Evolutionary conservation across 129 eudicot genomes (phyloP).

Genomic region (Silybum marianum): DNA sequence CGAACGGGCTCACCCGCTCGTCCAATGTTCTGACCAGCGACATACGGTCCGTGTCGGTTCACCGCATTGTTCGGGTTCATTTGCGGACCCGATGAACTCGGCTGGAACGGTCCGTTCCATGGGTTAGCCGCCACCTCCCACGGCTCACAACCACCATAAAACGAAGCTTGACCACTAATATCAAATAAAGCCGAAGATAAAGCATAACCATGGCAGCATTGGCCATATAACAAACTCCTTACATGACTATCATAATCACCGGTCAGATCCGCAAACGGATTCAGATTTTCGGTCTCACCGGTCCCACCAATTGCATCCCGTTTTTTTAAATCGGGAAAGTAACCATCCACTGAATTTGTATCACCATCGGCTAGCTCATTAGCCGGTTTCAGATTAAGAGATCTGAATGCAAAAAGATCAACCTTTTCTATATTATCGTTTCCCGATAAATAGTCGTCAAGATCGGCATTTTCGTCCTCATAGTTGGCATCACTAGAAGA

Average conservation of each 20-base stretch:
- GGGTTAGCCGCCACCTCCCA: conserved; percentile 38
- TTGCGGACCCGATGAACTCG: conserved; percentile 17
- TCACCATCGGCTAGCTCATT: conserved; percentile 19
- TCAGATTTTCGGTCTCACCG: conserved; percentile 42
- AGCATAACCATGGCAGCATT: conserved; percentile 36
- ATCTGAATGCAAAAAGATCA: conserved; percentile 19
- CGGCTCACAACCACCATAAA: conserved; percentile 24
- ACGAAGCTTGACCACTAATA: not conserved
- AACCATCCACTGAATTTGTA: conserved; percentile 19
- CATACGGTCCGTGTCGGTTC: conserved; percentile 14
- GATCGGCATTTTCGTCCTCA: conserved; percentile 40
- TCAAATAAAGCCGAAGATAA: conserved; percentile 13
- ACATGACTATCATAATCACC: conserved; percentile 77
- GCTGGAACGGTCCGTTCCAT: conserved; percentile 24
- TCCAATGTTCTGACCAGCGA: conserved; percentile 2
- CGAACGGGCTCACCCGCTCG: conserved; percentile 10
- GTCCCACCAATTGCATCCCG: conserved; percentile 14
- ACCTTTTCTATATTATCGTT: conserved; percentile 11
- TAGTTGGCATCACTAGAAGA: conserved; percentile 21
- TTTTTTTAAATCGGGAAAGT: conserved; percentile 34
- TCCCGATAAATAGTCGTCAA: conserved; percentile 20
- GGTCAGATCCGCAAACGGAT: conserved; percentile 52
- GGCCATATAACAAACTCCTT: conserved; percentile 57
- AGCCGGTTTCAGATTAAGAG: not conserved
- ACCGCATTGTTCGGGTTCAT: conserved; percentile 21